Evolutionary conservation across 352 stramenopile species (phyloP).

Genomic region (Phytophthora chlamydospora): DNA sequence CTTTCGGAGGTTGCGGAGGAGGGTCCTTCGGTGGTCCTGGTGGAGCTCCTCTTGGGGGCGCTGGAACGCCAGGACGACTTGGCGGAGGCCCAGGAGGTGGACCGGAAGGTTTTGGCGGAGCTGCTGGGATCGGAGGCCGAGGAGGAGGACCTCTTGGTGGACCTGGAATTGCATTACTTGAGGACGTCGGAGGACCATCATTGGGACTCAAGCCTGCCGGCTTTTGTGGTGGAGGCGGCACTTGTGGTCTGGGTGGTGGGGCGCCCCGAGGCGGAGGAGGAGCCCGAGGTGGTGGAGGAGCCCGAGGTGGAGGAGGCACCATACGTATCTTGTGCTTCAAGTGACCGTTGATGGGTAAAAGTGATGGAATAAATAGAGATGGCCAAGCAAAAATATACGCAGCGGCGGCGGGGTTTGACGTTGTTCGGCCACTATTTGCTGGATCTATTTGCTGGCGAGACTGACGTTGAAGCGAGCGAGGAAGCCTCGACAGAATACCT

Average conservation of each 20-base stretch:
- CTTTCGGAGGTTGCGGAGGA: slow-evolving; percentile 58
- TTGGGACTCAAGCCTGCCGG: background rate
- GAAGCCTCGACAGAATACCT: background rate
- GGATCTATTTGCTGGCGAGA: slow-evolving; percentile 58
- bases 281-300: slow-evolving; percentile 16
- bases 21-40: slow-evolving; percentile 53
- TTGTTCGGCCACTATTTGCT: background rate
- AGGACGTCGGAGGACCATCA: slow-evolving; percentile 29
- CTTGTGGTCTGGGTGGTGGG: slow-evolving; percentile 27
- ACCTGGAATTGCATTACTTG: slow-evolving; percentile 24
- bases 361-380: slow-evolving; percentile 15
- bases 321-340: no score
- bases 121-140: slow-evolving; percentile 34
- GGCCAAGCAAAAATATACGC: slow-evolving; percentile 24
- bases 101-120: slow-evolving; percentile 34
- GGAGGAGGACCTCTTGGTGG: slow-evolving; percentile 34
- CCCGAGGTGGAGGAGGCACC: slow-evolving; percentile 23
- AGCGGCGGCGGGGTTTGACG: background rate
- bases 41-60: slow-evolving; percentile 52
- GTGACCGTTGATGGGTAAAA: no score
- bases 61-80: slow-evolving; percentile 21
- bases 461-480: slow-evolving; percentile 18
- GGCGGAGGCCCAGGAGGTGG: slow-evolving; percentile 37
- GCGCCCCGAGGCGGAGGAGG: slow-evolving; percentile 22
- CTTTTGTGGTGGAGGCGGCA: slow-evolving; percentile 23